Conservation (phyloP, 1,139 yeast genomes). For the Kodamaea plutei region DNA sequence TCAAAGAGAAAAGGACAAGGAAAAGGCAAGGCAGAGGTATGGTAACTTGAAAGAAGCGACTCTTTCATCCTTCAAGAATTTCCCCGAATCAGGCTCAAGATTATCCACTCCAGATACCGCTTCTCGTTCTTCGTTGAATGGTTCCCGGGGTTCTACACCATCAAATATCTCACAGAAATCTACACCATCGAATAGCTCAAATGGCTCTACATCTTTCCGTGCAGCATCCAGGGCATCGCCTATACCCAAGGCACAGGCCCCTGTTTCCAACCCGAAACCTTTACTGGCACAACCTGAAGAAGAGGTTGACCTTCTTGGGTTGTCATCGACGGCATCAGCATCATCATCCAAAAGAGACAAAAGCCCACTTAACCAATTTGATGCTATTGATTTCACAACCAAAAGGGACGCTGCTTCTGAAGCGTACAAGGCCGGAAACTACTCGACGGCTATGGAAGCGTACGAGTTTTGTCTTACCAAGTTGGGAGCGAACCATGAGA, state of each 20-base stretch:
- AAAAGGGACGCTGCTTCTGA: constrained; percentile 57
- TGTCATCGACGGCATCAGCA: constrained; percentile 7
- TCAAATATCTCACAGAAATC: neutral
- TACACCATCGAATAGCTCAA: neutral
- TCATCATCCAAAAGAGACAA: constrained; percentile 11
- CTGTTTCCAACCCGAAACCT: neutral
- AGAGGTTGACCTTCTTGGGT: constrained; percentile 14
- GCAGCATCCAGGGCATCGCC: neutral
- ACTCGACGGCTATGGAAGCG: constrained; percentile 55
- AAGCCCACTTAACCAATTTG: constrained; percentile 35
- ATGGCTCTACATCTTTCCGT: neutral
- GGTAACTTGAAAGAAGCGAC: constrained; percentile 5
- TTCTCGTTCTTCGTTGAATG: neutral
- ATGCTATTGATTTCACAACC: constrained; percentile 51
- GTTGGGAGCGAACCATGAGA: constrained; percentile 63
- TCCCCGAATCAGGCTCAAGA: neutral
- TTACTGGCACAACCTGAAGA: constrained; percentile 1
- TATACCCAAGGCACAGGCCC: no score
- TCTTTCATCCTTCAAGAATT: no score
- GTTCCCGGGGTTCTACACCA: no score
- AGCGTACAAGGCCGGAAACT: constrained; percentile 79
- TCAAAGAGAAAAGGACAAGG: constrained; percentile 39
- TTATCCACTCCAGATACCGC: neutral
- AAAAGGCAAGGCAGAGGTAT: constrained; percentile 25
- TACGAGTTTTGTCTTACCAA: constrained; percentile 60